Base-by-base conservation (phyloP, 2,329 filamentous ascomycete genomes). In the Claviceps arundinis region DNA sequence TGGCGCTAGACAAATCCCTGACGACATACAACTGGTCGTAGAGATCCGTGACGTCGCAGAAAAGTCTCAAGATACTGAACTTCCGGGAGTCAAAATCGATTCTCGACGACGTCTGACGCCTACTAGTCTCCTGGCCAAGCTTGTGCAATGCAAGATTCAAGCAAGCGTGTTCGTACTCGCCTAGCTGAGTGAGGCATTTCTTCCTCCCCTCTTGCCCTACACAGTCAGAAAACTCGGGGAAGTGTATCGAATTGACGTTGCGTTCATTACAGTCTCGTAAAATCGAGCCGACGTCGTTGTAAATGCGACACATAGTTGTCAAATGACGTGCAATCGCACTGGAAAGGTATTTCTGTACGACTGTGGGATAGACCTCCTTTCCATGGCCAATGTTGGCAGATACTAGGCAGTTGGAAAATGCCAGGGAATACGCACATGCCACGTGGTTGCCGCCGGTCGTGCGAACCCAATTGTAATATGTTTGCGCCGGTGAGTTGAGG, bases 231-330 rank as follows among this genome's bases (percentile, higher is more conserved):
- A 56, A 59, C 52, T 57, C 57, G 40, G 54, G 47, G 40, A 59
- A 59, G 47, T 58, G 44, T n/a, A 59, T 37, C 5, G 50, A 54
- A 50, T 58, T 58, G 47, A 59, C 44, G 42, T 59, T 59, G n/a
- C 52, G 46, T 45, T 58, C 56, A n/a, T 44, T 44, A 7, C 13
- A 17, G 43, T 59, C 56, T 9, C 56, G 50, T n/a, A 19, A 26
- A 5, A 48, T 38, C 13, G 57, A 59, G 5, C 55, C 55, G 3
- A 43, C 52, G 48, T 59, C 56, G 51, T 59, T 59, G 48, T 57
- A 45, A 24, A 45, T 45, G 22, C 43, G 43, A 34, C 43, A 45
- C 43, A 52, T 49, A 22, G 56, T 57, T 4, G 57, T 38, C 14
- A 56, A 48, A 41, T 59, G 57, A 5, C 52, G 37, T 24, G 50